phyloP scores from a whole-genome alignment of 164 flowering plant genomes.

The Umbilicus rupestris region DNA sequence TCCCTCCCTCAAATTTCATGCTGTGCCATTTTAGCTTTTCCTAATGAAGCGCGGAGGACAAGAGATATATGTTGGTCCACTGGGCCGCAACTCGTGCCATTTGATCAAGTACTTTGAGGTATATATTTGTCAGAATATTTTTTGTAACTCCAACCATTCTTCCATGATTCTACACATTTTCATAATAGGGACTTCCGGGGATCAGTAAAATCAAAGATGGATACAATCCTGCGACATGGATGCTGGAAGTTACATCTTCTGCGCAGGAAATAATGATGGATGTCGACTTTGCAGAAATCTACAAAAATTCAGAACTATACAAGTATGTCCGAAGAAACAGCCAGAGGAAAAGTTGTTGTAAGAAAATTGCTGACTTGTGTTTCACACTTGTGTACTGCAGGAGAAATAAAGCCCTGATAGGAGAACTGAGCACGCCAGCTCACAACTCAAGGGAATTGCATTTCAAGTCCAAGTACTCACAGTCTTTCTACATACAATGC shows the following conservation, averaged over 20 bases:
- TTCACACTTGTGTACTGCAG: constrained; percentile 16
- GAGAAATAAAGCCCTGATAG: constrained; percentile 34
- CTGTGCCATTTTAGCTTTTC: constrained; percentile 18
- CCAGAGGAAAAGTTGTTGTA: background rate
- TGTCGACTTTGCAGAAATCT: constrained; percentile 23
- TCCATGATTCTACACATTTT: background rate
- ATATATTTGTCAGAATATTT: background rate
- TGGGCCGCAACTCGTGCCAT: constrained; percentile 24
- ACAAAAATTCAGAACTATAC: constrained; percentile 28
- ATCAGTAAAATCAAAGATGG: constrained; percentile 22
- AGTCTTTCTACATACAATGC: constrained; percentile 25
- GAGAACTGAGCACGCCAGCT: constrained; percentile 26
- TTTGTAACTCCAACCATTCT: background rate
- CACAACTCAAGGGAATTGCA: constrained; percentile 29
- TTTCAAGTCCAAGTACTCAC: constrained; percentile 27
- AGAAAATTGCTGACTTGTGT: background rate
- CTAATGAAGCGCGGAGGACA: constrained; percentile 36
- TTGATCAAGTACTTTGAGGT: constrained; percentile 32
- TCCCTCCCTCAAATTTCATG: background rate
- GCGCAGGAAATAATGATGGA: constrained; percentile 26
- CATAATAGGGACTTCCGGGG: constrained; percentile 18
- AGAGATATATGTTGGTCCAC: constrained; percentile 27
- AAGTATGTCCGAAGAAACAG: constrained; percentile 10
- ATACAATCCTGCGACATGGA: constrained; percentile 33
- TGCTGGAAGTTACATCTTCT: constrained; percentile 24